phyloP scores from a whole-genome alignment of 2,329 filamentous ascomycete species.

The Curvularia sp. region DNA sequence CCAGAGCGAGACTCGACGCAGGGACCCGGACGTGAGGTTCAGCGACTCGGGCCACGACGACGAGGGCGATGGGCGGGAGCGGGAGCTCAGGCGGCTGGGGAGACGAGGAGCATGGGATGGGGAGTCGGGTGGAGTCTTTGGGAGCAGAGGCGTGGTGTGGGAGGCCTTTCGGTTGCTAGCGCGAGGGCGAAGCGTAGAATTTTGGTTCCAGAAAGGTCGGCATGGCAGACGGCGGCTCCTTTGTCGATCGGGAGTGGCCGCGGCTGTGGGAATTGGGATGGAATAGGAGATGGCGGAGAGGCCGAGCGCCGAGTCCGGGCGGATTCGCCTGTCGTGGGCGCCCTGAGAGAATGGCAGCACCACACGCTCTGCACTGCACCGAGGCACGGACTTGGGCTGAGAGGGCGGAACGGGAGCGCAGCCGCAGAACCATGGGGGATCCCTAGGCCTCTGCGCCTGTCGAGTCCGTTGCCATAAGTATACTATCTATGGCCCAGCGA shows the following conservation, averaged over 20 bases:
- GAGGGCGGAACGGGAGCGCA: slow-evolving; percentile 21
- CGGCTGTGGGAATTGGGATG: slow-evolving; percentile 8
- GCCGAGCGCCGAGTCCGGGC: slow-evolving; percentile 19
- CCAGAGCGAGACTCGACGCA: slow-evolving; percentile 13
- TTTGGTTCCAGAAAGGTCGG: slow-evolving; percentile 20
- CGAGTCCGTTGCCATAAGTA: no score
- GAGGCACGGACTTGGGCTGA: not conserved
- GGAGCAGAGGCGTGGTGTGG: not conserved
- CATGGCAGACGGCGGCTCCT: slow-evolving; percentile 16
- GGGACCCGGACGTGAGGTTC: slow-evolving; percentile 11
- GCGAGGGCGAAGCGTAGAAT: slow-evolving; percentile 20
- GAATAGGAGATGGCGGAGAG: slow-evolving; percentile 23
- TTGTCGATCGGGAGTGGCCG: slow-evolving; percentile 25
- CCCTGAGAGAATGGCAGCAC: no score
- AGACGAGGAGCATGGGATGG: not conserved
- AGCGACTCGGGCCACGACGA: not conserved
- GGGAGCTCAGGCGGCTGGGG: not conserved
- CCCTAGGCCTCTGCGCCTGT: slow-evolving; percentile 11
- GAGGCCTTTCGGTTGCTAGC: slow-evolving; percentile 18
- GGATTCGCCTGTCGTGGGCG: not conserved
- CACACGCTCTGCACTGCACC: no score
- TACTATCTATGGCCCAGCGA: not conserved
- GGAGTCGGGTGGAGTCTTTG: not conserved
- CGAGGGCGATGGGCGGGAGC: no score
- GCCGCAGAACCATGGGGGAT: slow-evolving; percentile 22